Evolutionary conservation across 345 rosid genomes (phyloP).

Genomic region (Pugionium cornutum): DNA sequence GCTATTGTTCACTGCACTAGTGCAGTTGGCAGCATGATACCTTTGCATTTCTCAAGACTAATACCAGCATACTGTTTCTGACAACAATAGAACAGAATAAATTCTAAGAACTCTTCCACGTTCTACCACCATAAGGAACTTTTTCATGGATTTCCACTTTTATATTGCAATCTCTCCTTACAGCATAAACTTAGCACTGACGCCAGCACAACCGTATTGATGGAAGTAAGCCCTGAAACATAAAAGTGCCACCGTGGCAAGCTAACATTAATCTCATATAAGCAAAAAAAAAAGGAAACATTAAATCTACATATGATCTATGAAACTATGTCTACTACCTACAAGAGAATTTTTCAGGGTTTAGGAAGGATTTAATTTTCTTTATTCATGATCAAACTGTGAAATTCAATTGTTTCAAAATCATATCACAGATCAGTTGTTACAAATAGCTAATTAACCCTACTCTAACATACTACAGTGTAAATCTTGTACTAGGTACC

Average conservation of each 20-base stretch:
- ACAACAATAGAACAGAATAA: constrained; percentile 51
- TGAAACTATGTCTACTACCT: neutral
- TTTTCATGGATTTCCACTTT: constrained; percentile 29
- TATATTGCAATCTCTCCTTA: constrained; percentile 32
- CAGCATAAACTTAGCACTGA: constrained; percentile 37
- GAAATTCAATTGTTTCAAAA: no score
- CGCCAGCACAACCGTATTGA: constrained; percentile 28
- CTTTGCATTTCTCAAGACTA: constrained; percentile 98
- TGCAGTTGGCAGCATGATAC: constrained; percentile 88
- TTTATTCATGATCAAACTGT: no score
- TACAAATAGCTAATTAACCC: neutral
- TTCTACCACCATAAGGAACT: constrained; percentile 35
- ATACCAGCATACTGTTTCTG: constrained; percentile 80
- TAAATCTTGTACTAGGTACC: neutral
- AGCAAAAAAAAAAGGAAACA: constrained; percentile 23
- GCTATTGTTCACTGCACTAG: constrained; percentile 92
- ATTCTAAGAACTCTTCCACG: constrained; percentile 48
- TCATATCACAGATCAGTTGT: no score
- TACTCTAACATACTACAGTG: neutral
- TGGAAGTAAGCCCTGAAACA: constrained; percentile 34
- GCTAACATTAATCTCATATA: constrained; percentile 15
- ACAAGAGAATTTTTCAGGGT: neutral
- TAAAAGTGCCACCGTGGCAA: constrained; percentile 8
- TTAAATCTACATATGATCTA: neutral
- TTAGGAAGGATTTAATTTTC: neutral